Base-by-base conservation (phyloP, 805 yeast species). In the Pichia gijzeniarum region DNA sequence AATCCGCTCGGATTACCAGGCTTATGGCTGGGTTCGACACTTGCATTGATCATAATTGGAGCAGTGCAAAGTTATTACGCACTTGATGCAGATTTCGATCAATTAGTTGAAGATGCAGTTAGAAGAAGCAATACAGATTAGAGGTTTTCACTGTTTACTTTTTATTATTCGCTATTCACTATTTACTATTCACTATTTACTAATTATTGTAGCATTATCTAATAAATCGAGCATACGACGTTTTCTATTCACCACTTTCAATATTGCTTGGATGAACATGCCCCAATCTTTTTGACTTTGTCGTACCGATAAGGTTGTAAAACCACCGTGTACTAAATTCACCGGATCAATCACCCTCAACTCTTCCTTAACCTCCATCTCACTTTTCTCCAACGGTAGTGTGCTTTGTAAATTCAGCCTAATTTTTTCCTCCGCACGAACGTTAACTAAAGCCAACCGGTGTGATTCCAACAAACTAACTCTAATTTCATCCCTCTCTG, bases 51-150 rank as follows among this genome's bases (percentile, higher is more conserved):
- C 25, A 55, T 73, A 21, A 74, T 82, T 48, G 75, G 79, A 2
- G 16, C 60, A 13, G 68, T 72, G n/a, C 82, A 80, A 54, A 60
- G 71, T 2, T 73, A 67, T 47, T 70, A 60, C 48, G 67, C 67
- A 14, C 72, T 78, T 5, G 58, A 59, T 58, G 80, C 79, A 31
- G 69, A 68, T 46, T 74, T 75, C 68, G 72, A 72, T 45, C 66
- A 70, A 38, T 76, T 74, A 53, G 72, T 80, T 36, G 63, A 69
- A 16, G 74, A 71, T 44, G 65, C 84, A 1, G 63, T 60, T 4
- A 53, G 54, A 35, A 56, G 68, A 50, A 59, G 60, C 38, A 55
- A 60, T 35, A 47, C 62, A 9, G 64, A 58, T 16, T 16, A 9
- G n/a, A 20, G 8, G 20, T n/a, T 30, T 34, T 34, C 12, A 27